These are phyloP conservation scores for Petunia secreta DNA, from an alignment of 257 asterid species.

Conservation along the genomic window DNA sequence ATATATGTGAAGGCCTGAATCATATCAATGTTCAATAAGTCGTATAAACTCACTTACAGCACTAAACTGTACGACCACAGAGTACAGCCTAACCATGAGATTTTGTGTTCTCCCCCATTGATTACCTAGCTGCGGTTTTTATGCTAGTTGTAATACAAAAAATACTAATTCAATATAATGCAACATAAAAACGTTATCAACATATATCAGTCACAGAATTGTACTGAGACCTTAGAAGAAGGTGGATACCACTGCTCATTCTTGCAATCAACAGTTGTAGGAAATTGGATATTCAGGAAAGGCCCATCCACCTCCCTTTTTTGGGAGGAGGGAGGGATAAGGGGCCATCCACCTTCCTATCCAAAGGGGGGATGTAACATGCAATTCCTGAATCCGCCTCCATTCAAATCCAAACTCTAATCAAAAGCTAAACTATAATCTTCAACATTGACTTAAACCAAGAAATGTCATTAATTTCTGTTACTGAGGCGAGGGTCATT, in stretches of 20 bases:
- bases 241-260: neutral
- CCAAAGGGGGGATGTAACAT: neutral
- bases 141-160: neutral
- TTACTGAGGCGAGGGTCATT: too few relatives aligned
- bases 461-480: too few relatives aligned
- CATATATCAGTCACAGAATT: neutral
- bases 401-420: too few relatives aligned
- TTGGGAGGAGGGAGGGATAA: neutral
- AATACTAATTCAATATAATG: neutral
- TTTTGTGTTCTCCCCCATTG: neutral
- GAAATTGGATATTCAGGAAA: constrained; percentile 7
- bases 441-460: too few relatives aligned
- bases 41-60: neutral
- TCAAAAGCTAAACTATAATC: too few relatives aligned
- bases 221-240: neutral
- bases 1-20: constrained; percentile 1
- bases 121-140: neutral
- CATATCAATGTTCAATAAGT: neutral
- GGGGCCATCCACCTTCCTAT: constrained; percentile 6
- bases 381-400: too few relatives aligned
- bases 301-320: neutral
- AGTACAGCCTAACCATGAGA: constrained; percentile 5
- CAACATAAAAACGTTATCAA: neutral
- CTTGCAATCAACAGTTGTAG: neutral
- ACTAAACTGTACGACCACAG: constrained; percentile 8